Percentiles rank a stretch among this genome's conserved stretches.
phyloP scores from a whole-genome alignment of 225 moss, liverwort and hornwort genomes.

The Bryum argenteum region DNA sequence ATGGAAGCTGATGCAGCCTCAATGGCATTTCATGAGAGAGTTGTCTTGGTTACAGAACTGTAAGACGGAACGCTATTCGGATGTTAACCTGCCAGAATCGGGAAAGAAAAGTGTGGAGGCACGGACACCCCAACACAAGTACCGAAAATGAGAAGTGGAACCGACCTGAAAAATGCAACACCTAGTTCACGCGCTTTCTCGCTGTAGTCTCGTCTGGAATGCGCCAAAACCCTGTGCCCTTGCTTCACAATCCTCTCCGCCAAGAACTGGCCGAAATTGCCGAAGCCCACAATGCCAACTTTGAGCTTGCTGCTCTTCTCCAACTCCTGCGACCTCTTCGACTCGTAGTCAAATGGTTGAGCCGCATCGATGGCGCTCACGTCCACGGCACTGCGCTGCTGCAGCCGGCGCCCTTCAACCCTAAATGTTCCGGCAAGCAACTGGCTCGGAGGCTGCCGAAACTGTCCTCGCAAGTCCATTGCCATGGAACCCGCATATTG shows the following conservation, averaged over 20 bases:
- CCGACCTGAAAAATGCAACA: conserved; percentile 67
- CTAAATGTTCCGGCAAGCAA: conserved; percentile 28
- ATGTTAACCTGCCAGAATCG: not conserved
- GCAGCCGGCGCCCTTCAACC: conserved; percentile 25
- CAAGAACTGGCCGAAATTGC: conserved; percentile 92
- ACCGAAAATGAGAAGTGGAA: conserved; percentile 10
- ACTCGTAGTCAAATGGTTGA: conserved; percentile 86
- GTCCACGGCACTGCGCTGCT: conserved; percentile 28
- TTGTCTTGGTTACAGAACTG: not conserved
- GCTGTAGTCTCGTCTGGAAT: conserved; percentile 80
- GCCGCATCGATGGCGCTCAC: conserved; percentile 90
- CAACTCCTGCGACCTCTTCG: conserved; percentile 69
- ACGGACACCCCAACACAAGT: not conserved
- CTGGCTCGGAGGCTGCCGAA: conserved; percentile 17
- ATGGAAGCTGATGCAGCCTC: not conserved
- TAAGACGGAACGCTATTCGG: not conserved
- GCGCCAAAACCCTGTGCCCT: conserved; percentile 85
- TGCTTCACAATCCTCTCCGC: conserved; percentile 77
- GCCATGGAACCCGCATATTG: conserved; percentile 5
- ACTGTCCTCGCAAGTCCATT: conserved; percentile 10
- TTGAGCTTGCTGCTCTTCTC: conserved; percentile 67
- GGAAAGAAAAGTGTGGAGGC: not conserved
- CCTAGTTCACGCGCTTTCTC: conserved; percentile 62
- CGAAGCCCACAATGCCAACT: conserved; percentile 92
- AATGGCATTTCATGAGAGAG: not conserved